A percentile compares a stretch with the other conserved stretches of the same genome.
Conservation (phyloP, 768 basidiomycete genomes). For the Mycena pura region DNA sequence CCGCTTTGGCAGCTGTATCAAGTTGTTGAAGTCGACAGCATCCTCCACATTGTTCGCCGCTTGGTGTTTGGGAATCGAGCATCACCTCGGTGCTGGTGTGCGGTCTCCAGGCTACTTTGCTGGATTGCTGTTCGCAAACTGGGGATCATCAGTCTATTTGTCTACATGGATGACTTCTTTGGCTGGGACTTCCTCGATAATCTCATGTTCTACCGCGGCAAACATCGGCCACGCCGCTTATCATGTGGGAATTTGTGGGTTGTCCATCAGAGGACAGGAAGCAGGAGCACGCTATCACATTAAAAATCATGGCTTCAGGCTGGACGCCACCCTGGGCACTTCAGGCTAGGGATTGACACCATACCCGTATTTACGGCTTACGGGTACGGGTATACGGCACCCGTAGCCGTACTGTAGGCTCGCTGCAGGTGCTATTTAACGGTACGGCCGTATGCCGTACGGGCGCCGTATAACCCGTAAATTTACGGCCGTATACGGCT, state of each 20-base stretch:
- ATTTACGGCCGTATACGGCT: no score
- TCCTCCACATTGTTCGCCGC: conserved; percentile 33
- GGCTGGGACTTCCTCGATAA: conserved; percentile 20
- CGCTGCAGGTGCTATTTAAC: no score
- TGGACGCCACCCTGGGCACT: conserved; percentile 31
- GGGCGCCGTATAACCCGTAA: no score
- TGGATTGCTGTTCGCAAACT: conserved; percentile 34
- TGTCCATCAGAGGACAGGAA: conserved; percentile 26
- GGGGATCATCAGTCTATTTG: conserved; percentile 24
- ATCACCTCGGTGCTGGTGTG: conserved; percentile 34
- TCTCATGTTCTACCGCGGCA: conserved; percentile 24
- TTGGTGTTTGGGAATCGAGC: conserved; percentile 36
- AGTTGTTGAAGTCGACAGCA: conserved; percentile 33
- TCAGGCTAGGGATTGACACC: no score
- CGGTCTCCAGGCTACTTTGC: conserved; percentile 34
- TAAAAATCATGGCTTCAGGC: conserved; percentile 37
- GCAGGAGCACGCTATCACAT: conserved; percentile 23
- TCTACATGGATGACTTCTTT: conserved; percentile 34
- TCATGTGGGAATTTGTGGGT: not conserved
- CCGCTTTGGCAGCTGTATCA: conserved; percentile 43
- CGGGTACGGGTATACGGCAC: no score
- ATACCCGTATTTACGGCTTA: no score
- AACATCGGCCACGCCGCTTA: not conserved
- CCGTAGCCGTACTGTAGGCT: no score
- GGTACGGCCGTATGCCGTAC: no score